These are phyloP conservation scores for Rhizopus delemar DNA, from an alignment of 371 early-diverging fungal species.

Conservation along the genomic window DNA sequence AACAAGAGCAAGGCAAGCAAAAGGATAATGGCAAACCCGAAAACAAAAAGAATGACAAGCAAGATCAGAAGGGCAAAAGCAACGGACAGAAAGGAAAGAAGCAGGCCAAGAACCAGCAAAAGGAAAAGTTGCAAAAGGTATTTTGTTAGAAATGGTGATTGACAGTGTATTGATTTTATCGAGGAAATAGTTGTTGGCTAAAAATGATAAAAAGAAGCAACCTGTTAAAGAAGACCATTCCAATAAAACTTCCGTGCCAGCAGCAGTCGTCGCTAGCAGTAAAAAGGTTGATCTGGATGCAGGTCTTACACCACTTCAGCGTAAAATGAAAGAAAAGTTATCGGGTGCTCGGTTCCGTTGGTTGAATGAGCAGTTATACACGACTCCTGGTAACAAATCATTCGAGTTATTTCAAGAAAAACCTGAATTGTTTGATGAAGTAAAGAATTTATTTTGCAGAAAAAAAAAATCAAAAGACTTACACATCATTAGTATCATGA, in stretches of 20 bases:
- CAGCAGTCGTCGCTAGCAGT: neutral
- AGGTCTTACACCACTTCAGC: conserved; percentile 70
- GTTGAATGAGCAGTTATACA: conserved; percentile 95
- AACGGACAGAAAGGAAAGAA: conserved; percentile 7
- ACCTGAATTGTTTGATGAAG: conserved; percentile 88
- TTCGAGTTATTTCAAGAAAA: conserved; percentile 77
- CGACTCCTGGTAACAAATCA: conserved; percentile 75
- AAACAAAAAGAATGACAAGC: conserved; percentile 2
- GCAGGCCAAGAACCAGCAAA: conserved; percentile 14
- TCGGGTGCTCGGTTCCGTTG: conserved; percentile 90
- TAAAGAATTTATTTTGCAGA: conserved; percentile 24
- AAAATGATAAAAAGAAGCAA: conserved; percentile 11
- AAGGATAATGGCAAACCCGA: conserved; percentile 4
- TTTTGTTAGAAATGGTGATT: too few species aligned
- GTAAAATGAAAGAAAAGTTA: conserved; percentile 83
- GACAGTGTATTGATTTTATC: too few species aligned
- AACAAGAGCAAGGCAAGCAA: conserved; percentile 10
- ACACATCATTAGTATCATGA: conserved; percentile 79
- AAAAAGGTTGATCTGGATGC: conserved; percentile 14
- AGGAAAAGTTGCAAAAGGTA: conserved; percentile 36
- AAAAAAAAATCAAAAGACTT: neutral
- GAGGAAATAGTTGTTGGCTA: conserved; percentile 10
- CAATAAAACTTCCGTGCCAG: neutral
- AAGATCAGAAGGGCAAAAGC: conserved; percentile 14
- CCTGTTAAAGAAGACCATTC: neutral